Conservation (phyloP, 148 eudicot species). For the Diospyros lotus region DNA sequence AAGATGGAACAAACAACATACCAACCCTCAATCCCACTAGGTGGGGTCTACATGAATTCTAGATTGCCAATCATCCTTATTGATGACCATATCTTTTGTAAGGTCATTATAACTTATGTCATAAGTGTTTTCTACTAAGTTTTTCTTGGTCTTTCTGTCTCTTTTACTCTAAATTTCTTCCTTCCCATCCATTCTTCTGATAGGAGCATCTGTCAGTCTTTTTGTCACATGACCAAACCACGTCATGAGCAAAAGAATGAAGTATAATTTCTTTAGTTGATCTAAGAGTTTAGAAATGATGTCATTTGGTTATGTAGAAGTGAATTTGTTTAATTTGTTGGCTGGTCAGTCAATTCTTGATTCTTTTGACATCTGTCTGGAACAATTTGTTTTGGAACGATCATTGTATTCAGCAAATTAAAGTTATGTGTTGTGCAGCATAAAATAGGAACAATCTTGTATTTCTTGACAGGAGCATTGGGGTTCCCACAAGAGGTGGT, state of each 20-base stretch:
- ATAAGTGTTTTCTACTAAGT: no score
- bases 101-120: no score
- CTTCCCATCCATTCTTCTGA: no score
- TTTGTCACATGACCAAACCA: no score
- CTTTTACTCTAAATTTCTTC: no score
- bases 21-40: no score
- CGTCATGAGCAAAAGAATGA: not conserved
- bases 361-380: not conserved
- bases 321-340: no score
- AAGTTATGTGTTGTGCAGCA: not conserved
- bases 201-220: no score
- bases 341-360: not conserved
- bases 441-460: slow-evolving; percentile 3
- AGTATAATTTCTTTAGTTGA: slow-evolving; percentile 5
- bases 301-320: not conserved
- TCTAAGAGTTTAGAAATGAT: not conserved
- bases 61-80: no score
- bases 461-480: slow-evolving; percentile 45
- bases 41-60: no score
- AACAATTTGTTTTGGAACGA: slow-evolving; percentile 4
- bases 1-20: not conserved
- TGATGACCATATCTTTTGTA: no score
- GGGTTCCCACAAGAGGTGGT: slow-evolving; percentile 63
- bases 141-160: no score
- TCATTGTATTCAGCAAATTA: not conserved